Evolutionary conservation across 352 stramenopile genomes (phyloP).

Genomic region (Phytophthora sojae): DNA sequence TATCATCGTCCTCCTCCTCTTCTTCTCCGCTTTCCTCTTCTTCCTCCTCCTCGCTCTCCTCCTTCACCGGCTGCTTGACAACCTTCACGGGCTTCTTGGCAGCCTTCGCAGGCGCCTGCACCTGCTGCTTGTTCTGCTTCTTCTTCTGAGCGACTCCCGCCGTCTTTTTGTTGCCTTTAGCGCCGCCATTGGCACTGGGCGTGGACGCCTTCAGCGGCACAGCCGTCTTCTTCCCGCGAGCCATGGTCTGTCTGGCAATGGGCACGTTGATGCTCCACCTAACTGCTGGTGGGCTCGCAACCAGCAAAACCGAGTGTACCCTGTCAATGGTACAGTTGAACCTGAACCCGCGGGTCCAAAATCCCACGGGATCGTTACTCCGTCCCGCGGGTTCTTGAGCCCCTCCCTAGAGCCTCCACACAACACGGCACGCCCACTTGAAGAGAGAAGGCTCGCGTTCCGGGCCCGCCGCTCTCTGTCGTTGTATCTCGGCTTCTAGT

Average conservation of each 20-base stretch:
- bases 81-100: slow-evolving; percentile 29
- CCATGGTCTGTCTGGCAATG: slow-evolving; percentile 43
- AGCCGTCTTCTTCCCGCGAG: slow-evolving; percentile 44
- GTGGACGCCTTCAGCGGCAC: slow-evolving; percentile 52
- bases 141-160: slow-evolving; percentile 34
- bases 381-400: slow-evolving; percentile 19
- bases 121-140: slow-evolving; percentile 40
- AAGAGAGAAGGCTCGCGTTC: slow-evolving; percentile 41
- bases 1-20: slow-evolving; percentile 43
- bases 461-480: slow-evolving; percentile 18
- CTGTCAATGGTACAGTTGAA: slow-evolving; percentile 8
- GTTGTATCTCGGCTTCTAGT: slow-evolving; percentile 8
- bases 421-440: slow-evolving; percentile 35
- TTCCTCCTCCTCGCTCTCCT: slow-evolving; percentile 24
- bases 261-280: background rate
- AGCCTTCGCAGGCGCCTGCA: slow-evolving; percentile 6
- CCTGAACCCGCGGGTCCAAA: background rate
- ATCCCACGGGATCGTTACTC: slow-evolving; percentile 12
- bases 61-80: slow-evolving; percentile 31
- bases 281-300: slow-evolving; percentile 28
- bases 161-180: slow-evolving; percentile 38
- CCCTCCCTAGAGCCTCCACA: slow-evolving; percentile 23
- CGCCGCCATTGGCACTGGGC: slow-evolving; percentile 22
- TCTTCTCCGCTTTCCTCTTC: slow-evolving; percentile 16
- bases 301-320: slow-evolving; percentile 44